Base-by-base conservation (phyloP, 2,329 filamentous ascomycete species). In the Pyrenochaeta sp. region DNA sequence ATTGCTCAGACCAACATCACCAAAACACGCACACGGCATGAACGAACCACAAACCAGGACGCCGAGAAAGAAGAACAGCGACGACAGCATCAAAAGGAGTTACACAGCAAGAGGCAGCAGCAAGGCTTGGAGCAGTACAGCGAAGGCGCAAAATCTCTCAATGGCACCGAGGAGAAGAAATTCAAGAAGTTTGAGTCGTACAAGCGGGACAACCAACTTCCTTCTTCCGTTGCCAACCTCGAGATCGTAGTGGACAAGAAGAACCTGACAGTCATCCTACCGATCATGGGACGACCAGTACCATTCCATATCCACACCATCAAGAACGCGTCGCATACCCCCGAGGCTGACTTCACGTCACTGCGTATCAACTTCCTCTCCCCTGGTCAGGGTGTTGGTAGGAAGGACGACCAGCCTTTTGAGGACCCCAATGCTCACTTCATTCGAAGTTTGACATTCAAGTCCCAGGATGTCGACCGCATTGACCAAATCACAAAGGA, bases 131-230 rank as follows among this genome's bases (percentile, higher is more conserved):
- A 86, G 13, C 83, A 90, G 52, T 99, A 95, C 68, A 85, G 90
- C 28, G 90, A 96, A 64, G 89, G 89, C 1, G 92, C 88, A 0
- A 88, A 86, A 45, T 90, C 87, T 44, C 81, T 93, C 53, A 94
- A 96, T 63, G 94, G 93, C 22, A 86, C 86, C n/a, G 88, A 94
- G 56, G 88, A 95, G 70, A 97, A 97, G 80, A 96, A 93, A 75
- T 97, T 99, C 80, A 97, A 97, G 78, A 89, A 91, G 42, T 99
- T 97, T 67, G 94, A 99, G 72, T 99, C 94, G 0, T 99, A 99
- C 77, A 99, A 97, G 79, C 85, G 93, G 48, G 94, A 97, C 71
- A 96, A 95, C 60, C 93, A 97, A 71, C 85, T 99, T 40, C 94
- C 94, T 2, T 68, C 81, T 10, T 87, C 85, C 64, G 85, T 96